A percentile compares a stretch with the other conserved stretches of the same genome.
phyloP scores from a whole-genome alignment of 2,329 filamentous ascomycete species.

The Pseudogymnoascus sp. region DNA sequence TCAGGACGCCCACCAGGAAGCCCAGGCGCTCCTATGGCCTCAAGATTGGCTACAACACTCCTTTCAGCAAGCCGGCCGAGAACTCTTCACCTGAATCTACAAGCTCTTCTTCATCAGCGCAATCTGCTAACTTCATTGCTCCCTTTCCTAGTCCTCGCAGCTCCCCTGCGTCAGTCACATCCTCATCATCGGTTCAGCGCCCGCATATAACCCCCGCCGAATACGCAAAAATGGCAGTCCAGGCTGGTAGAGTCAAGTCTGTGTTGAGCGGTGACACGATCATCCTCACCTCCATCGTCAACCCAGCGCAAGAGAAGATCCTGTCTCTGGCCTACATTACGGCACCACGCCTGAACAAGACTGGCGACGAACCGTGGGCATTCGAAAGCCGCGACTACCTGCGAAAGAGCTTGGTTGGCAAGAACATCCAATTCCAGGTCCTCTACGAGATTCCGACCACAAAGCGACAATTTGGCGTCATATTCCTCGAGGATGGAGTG shows the following conservation, averaged over 20 bases:
- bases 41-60: conserved; percentile 1
- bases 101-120: background rate
- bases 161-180: conserved; percentile 12
- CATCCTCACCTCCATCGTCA: conserved; percentile 66
- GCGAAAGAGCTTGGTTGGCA: conserved; percentile 75
- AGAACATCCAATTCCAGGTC: conserved; percentile 75
- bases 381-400: conserved; percentile 94
- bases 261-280: conserved; percentile 91
- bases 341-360: conserved; percentile 76
- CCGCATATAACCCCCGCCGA: conserved; percentile 26
- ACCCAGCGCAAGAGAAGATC: conserved; percentile 73
- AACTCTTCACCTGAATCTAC: conserved; percentile 4
- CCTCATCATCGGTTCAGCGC: conserved; percentile 29
- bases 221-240: conserved; percentile 26
- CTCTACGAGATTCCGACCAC: conserved; percentile 81
- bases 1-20: background rate
- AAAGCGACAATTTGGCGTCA: conserved; percentile 80
- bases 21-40: background rate
- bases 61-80: background rate
- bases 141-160: conserved; percentile 16
- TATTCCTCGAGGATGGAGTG: conserved; percentile 67
- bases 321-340: conserved; percentile 89
- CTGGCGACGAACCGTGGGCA: conserved; percentile 85
- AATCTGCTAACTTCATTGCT: conserved; percentile 21
- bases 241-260: conserved; percentile 75